These are phyloP conservation scores for Collybia sordida DNA, from an alignment of 768 basidiomycete genomes.

Conservation along the genomic window DNA sequence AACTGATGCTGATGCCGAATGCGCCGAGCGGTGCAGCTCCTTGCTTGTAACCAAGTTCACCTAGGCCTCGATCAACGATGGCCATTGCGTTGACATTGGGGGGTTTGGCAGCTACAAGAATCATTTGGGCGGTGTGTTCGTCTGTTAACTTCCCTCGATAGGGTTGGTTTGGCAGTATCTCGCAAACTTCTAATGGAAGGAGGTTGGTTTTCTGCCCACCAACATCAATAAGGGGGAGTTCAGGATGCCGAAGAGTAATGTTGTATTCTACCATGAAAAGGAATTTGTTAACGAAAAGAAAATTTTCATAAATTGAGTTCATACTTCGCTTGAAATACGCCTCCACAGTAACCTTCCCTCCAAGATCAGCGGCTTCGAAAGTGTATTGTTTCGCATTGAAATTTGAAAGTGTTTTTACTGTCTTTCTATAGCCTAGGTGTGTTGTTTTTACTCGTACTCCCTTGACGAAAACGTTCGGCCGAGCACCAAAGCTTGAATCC, in stretches of 20 bases:
- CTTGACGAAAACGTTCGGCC: slow-evolving; percentile 58
- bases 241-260: slow-evolving; percentile 45
- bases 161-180: slow-evolving; percentile 65
- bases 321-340: slow-evolving; percentile 69
- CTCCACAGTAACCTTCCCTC: slow-evolving; percentile 55
- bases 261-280: slow-evolving; percentile 53
- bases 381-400: slow-evolving; percentile 45
- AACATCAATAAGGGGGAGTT: slow-evolving; percentile 60
- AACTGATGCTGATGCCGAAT: slow-evolving; percentile 63
- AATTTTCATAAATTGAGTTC: slow-evolving; percentile 32
- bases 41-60: slow-evolving; percentile 55
- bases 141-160: slow-evolving; percentile 70
- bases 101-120: slow-evolving; percentile 64
- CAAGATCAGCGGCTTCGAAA: slow-evolving; percentile 61
- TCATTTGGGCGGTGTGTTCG: slow-evolving; percentile 73
- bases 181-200: slow-evolving; percentile 74
- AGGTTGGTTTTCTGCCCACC: slow-evolving; percentile 46
- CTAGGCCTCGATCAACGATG: slow-evolving; percentile 64
- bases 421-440: slow-evolving; percentile 77
- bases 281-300: slow-evolving; percentile 4
- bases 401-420: slow-evolving; percentile 55
- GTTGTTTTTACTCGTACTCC: slow-evolving; percentile 64
- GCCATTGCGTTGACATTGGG: slow-evolving; percentile 66
- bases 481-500: slow-evolving; percentile 56
- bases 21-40: slow-evolving; percentile 39